phyloP scores from a whole-genome alignment of 108 stramenopile genomes.

The Schizochytrium sp. region DNA sequence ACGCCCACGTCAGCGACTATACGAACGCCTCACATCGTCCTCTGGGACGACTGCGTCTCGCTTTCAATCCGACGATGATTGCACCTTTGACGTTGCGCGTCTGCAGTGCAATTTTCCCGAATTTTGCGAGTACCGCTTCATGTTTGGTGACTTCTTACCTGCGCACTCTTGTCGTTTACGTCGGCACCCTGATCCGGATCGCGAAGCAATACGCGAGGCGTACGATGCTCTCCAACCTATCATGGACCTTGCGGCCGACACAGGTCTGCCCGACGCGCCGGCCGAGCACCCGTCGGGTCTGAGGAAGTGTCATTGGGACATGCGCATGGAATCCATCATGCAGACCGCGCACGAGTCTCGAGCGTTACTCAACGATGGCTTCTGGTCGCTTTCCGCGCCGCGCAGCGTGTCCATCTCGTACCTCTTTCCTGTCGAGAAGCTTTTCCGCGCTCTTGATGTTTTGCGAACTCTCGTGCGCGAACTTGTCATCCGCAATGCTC shows the following conservation, averaged over 20 bases:
- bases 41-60: not conserved
- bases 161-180: not conserved
- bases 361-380: not conserved
- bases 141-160: not conserved
- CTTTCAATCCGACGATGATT: not conserved
- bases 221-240: not conserved
- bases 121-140: not conserved
- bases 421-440: not conserved
- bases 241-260: not conserved
- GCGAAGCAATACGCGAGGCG: not conserved
- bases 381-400: not conserved
- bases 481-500: not conserved
- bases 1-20: not conserved
- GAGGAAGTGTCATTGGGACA: not conserved
- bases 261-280: not conserved
- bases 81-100: not conserved
- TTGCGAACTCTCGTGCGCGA: slow-evolving; percentile 1
- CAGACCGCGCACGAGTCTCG: not conserved
- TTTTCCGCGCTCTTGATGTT: not conserved
- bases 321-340: no score
- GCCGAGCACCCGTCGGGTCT: not conserved
- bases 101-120: not conserved
- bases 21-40: not conserved
- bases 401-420: not conserved
- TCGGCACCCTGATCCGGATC: not conserved